Evolutionary conservation across 2,329 filamentous ascomycete genomes (phyloP).

Genomic region (Drechslerella coelobrocha): DNA sequence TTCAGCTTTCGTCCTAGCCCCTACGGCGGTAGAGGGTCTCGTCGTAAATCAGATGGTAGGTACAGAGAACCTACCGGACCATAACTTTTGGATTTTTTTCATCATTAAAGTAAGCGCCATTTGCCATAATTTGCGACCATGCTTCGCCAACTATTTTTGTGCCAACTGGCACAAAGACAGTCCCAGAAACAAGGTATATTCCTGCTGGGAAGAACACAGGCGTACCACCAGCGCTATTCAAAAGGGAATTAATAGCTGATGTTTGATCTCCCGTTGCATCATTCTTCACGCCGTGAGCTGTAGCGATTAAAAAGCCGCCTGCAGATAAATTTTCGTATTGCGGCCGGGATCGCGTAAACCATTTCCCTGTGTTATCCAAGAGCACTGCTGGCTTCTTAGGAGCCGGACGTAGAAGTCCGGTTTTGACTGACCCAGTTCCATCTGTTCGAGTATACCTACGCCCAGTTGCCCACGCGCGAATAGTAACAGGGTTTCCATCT

Average conservation of each 20-base stretch:
- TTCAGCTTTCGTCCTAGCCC: neutral
- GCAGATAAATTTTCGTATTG: conserved; percentile 76
- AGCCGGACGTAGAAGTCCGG: conserved; percentile 59
- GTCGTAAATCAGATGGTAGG: neutral
- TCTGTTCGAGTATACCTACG: conserved; percentile 73
- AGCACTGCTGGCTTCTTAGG: conserved; percentile 69
- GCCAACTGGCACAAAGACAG: conserved; percentile 56
- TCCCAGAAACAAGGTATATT: conserved; percentile 73
- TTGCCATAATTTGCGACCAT: conserved; percentile 66
- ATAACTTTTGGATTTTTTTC: conserved; percentile 69
- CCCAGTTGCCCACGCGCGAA: conserved; percentile 64
- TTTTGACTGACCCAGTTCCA: conserved; percentile 59
- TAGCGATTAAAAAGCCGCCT: conserved; percentile 80
- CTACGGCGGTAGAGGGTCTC: neutral
- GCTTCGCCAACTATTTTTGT: conserved; percentile 68
- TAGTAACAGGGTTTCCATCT: conserved; percentile 71
- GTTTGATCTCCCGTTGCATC: conserved; percentile 82
- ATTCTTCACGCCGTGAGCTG: conserved; percentile 80
- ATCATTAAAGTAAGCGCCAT: conserved; percentile 66
- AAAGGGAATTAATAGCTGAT: conserved; percentile 75
- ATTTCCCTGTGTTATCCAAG: conserved; percentile 65
- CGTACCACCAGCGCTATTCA: conserved; percentile 69
- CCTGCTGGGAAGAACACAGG: conserved; percentile 79
- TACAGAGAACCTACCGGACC: conserved; percentile 57
- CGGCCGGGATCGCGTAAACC: conserved; percentile 86